Conservation (phyloP, 2,329 filamentous ascomycete species). For the Cercospora nicotianae region DNA sequence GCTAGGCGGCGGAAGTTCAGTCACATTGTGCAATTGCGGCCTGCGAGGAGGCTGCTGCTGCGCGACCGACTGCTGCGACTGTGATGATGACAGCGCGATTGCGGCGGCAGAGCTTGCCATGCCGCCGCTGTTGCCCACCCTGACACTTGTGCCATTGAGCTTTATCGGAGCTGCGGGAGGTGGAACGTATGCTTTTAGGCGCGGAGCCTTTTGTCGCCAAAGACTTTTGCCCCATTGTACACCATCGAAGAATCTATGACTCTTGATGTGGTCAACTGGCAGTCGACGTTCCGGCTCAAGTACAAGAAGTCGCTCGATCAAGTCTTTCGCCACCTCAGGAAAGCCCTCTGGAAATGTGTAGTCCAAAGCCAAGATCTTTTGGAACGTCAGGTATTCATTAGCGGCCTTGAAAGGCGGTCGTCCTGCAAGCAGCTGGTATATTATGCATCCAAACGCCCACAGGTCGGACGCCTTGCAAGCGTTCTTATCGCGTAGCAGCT, state of each 20-base stretch:
- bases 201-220: conserved; percentile 87
- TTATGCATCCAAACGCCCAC: conserved; percentile 97
- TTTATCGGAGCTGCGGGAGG: conserved; percentile 46
- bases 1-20: conserved; percentile 91
- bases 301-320: conserved; percentile 87
- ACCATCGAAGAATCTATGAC: conserved; percentile 91
- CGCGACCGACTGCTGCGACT: conserved; percentile 6
- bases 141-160: conserved; percentile 32
- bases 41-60: conserved; percentile 39
- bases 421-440: conserved; percentile 95
- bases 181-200: conserved; percentile 79
- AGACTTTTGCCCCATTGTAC: conserved; percentile 78
- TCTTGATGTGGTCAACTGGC: conserved; percentile 94
- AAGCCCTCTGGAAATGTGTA: conserved; percentile 93
- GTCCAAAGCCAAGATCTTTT: conserved; percentile 93
- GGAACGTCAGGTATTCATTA: conserved; percentile 96
- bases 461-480: conserved; percentile 97
- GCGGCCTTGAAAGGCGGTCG: conserved; percentile 93
- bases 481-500: conserved; percentile 93
- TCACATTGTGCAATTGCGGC: conserved; percentile 78
- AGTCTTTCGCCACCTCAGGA: conserved; percentile 77
- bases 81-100: conserved; percentile 14
- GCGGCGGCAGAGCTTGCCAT: conserved; percentile 28
- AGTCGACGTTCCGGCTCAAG: conserved; percentile 81
- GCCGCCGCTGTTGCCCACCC: conserved; percentile 29